phyloP scores from a whole-genome alignment of 805 yeast species.

The Candida fluviatilis region DNA sequence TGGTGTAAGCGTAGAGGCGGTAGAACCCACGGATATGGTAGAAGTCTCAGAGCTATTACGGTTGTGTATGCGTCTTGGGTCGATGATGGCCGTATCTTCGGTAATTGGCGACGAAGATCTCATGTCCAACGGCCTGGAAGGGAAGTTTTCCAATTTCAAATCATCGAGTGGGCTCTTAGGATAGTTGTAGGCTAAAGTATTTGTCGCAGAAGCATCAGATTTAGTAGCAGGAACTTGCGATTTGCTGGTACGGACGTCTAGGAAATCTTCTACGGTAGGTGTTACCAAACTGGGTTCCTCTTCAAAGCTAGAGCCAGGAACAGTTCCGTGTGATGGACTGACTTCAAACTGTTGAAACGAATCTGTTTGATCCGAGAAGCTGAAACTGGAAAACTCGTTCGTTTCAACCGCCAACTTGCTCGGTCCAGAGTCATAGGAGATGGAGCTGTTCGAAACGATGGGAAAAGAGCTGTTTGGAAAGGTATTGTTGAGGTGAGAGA shows the following conservation, averaged over 20 bases:
- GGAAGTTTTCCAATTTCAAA: not conserved
- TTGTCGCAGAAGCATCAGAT: no score
- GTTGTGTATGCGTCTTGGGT: conserved; percentile 12
- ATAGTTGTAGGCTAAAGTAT: no score
- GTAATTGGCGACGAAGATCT: not conserved
- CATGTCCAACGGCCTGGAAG: not conserved
- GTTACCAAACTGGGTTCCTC: no score
- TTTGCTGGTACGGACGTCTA: no score
- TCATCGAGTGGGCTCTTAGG: no score
- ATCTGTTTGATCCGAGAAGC: conserved; percentile 2
- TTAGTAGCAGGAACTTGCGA: no score
- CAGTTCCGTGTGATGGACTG: conserved; percentile 3
- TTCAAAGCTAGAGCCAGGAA: conserved; percentile 4
- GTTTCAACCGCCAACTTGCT: conserved; percentile 3
- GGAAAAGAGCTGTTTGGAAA: no score
- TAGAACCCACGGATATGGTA: conserved; percentile 26
- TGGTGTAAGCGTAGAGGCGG: conserved; percentile 26
- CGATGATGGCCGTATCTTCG: not conserved
- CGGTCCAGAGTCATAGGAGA: not conserved
- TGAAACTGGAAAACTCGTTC: conserved; percentile 6
- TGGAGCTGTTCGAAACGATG: no score
- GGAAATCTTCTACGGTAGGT: no score
- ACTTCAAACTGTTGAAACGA: not conserved
- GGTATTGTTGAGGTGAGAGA: no score
- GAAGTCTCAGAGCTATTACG: conserved; percentile 36